Base-by-base conservation (phyloP, 2,329 filamentous ascomycete species). In the Trichophyton equinum region DNA sequence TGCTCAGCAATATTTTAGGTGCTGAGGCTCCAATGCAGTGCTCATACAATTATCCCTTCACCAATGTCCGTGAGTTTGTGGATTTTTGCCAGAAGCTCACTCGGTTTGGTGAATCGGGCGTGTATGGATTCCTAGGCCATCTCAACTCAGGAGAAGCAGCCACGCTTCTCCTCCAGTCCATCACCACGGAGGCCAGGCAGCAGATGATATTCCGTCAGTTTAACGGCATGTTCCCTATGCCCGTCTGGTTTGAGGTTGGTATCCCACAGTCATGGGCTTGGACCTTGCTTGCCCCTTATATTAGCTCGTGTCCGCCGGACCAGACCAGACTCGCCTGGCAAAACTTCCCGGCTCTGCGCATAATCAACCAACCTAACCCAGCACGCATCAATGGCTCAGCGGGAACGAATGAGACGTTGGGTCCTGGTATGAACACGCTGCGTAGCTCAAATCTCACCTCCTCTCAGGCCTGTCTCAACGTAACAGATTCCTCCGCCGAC, bases 11-110 rank as follows among this genome's bases (percentile, higher is more conserved):
- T 75, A 88, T 94, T 74, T 83, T 94, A 1, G 89, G 89, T 8
- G 73, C 79, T 0, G 72, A 82, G 62, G 86, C 89, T 0, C 87
- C 88, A 0, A 79, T 80, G 59, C 86, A 90, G 71, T 94, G 89
- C 76, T 85, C 81, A 0, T 95, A 95, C 77, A 84, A 90, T 75
- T 94, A 94, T 70, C 89, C 89, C 1, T 88, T 84, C 69, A 82
- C 76, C 60, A 91, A 83, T 36, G 84, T 92, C 0, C 82, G 79
- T 60, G 88, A 94, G 72, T 92, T 84, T 69, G 78, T 94, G 67
- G 89, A 94, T 76, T 94, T 94, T 75, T 85, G 83, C 73, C 88
- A 92, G 75, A 91, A 91, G 74, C 75, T 94, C n/a, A 94, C 89
- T 0, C 85, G 88, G 38, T 90, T 82, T 73, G 88, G 88, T 57